phyloP scores from a whole-genome alignment of 306 rosid genomes.

The Dalbergia cochinchinensis region DNA sequence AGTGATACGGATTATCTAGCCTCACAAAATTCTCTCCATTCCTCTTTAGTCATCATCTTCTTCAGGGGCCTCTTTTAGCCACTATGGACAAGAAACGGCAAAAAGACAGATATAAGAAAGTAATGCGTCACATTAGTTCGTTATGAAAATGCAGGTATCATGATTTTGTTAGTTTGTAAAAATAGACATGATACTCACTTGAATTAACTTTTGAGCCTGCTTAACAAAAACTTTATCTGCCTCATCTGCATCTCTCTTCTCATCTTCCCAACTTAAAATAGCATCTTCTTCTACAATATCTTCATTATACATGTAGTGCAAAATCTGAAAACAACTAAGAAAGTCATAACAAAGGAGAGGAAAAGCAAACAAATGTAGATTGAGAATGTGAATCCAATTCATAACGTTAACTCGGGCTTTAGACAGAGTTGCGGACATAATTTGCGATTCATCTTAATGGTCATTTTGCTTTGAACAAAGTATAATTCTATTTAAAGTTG shows the following conservation, averaged over 20 bases:
- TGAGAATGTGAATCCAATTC: conserved; percentile 25
- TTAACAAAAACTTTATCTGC: conserved; percentile 77
- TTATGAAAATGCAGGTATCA: conserved; percentile 1
- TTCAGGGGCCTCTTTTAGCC: conserved; percentile 88
- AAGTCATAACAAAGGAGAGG: conserved; percentile 8
- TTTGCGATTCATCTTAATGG: conserved; percentile 6
- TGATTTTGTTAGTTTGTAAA: neutral
- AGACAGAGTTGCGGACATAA: conserved; percentile 32
- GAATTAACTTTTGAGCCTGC: conserved; percentile 76
- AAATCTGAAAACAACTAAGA: conserved; percentile 61
- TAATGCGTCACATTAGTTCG: conserved; percentile 25
- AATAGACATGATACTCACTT: conserved; percentile 57
- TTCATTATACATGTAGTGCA: conserved; percentile 70
- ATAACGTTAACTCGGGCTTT: neutral
- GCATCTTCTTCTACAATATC: conserved; percentile 90
- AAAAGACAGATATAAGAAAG: neutral
- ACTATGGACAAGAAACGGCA: conserved; percentile 54
- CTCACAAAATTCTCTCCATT: conserved; percentile 40
- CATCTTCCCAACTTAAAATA: conserved; percentile 89
- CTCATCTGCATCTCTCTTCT: conserved; percentile 85
- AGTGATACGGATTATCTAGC: neutral
- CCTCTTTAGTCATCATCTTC: conserved; percentile 75
- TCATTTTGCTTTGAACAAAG: conserved; percentile 11
- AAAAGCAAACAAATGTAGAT: neutral
- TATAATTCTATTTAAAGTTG: neutral